These are phyloP conservation scores for Chytriomyces confervae DNA, from an alignment of 192 early-diverging fungal genomes.

Conservation along the genomic window DNA sequence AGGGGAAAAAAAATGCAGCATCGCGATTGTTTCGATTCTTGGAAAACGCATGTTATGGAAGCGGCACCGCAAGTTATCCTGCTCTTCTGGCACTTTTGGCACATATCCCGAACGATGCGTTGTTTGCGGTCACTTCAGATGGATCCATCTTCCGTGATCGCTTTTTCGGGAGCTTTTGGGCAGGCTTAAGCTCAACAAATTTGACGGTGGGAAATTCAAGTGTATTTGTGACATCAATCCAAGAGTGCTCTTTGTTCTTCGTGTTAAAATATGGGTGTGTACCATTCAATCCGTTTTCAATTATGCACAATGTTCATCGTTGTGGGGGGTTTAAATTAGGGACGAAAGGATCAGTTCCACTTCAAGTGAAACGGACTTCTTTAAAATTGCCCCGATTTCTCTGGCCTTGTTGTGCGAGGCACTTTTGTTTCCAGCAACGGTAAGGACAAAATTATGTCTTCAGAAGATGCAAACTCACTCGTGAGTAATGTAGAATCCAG, in stretches of 20 bases:
- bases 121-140: slow-evolving; percentile 15
- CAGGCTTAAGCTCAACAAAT: slow-evolving; percentile 51
- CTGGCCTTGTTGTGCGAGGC: neutral
- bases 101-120: slow-evolving; percentile 61
- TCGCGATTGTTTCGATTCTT: slow-evolving; percentile 69
- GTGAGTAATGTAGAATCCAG: slow-evolving; percentile 9
- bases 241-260: slow-evolving; percentile 66
- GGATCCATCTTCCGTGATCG: slow-evolving; percentile 56
- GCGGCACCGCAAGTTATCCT: slow-evolving; percentile 71
- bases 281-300: neutral
- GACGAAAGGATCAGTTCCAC: neutral
- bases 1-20: slow-evolving; percentile 9
- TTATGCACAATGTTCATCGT: neutral
- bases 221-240: slow-evolving; percentile 65
- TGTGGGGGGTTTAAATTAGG: neutral
- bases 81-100: slow-evolving; percentile 78
- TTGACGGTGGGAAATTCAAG: slow-evolving; percentile 56
- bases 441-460: slow-evolving; percentile 1
- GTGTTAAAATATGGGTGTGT: slow-evolving; percentile 32
- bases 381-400: slow-evolving; percentile 4
- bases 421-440: slow-evolving; percentile 25
- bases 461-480: neutral
- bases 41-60: slow-evolving; percentile 67
- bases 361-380: slow-evolving; percentile 5
- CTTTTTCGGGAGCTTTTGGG: slow-evolving; percentile 68